Evolutionary conservation across 176 grass and related monocot genomes (phyloP).

Genomic region (Bromus sterilis): DNA sequence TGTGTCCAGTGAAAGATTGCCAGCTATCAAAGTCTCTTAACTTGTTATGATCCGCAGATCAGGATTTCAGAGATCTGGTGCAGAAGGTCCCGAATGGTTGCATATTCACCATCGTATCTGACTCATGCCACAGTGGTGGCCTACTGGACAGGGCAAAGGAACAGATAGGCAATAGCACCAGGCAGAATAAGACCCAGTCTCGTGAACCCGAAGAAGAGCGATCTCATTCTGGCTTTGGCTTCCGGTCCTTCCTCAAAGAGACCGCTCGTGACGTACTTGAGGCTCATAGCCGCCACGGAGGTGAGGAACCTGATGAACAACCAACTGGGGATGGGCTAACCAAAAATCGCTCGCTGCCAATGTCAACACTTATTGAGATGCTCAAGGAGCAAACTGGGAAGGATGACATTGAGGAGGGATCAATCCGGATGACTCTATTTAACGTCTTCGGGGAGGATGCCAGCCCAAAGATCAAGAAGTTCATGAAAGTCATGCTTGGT

Average conservation of each 20-base stretch:
- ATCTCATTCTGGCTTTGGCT: slow-evolving; percentile 43
- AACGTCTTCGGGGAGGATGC: slow-evolving; percentile 77
- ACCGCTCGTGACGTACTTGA: slow-evolving; percentile 39
- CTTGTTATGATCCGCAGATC: slow-evolving; percentile 36
- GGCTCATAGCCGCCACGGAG: slow-evolving; percentile 34
- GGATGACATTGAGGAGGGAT: slow-evolving; percentile 81
- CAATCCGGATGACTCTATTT: slow-evolving; percentile 74
- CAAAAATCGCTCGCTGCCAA: slow-evolving; percentile 59
- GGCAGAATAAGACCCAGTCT: slow-evolving; percentile 24
- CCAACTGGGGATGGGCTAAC: slow-evolving; percentile 23
- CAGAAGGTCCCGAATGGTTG: slow-evolving; percentile 68
- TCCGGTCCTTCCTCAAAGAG: slow-evolving; percentile 78
- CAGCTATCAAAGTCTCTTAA: not conserved
- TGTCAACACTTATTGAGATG: slow-evolving; percentile 79
- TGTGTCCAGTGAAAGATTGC: too few relatives aligned
- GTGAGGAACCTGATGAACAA: slow-evolving; percentile 25
- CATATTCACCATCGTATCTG: slow-evolving; percentile 85
- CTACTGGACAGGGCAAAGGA: slow-evolving; percentile 76
- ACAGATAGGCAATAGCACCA: slow-evolving; percentile 87
- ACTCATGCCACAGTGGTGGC: slow-evolving; percentile 93
- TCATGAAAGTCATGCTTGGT: slow-evolving; percentile 82
- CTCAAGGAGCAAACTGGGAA: slow-evolving; percentile 90
- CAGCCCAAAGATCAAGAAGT: slow-evolving; percentile 96
- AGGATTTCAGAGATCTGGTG: slow-evolving; percentile 80
- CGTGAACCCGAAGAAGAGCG: slow-evolving; percentile 28